Evolutionary conservation across 1,139 yeast genomes (phyloP), one percentile per base, ranked within the genome.

Genomic region (Eremothecium coryli): DNA sequence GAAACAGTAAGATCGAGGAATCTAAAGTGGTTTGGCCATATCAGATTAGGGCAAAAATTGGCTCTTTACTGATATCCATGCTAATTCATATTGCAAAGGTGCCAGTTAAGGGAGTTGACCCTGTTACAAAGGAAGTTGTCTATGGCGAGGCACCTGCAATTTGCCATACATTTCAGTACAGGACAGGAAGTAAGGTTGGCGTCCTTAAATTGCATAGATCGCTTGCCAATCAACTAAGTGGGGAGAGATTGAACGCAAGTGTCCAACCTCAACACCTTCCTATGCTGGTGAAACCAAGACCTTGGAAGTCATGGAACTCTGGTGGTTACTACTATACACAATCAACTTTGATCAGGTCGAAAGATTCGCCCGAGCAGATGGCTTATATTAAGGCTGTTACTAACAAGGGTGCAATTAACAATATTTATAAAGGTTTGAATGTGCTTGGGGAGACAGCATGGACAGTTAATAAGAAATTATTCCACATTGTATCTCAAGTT

Each of bases 241-340:
- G 80, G 2, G 88, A 80, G 41, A 68, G 75, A 15, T 60, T 77
- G 29, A 68, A 73, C 9, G 77, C 80, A 37, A 68, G 80, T 2
- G 73, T 88, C 5, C 90, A 81, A 49, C 95, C 97, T 0, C 97
- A 90, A 58, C 68, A 73, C 43, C 66, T 93, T 39, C 99, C 99
- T 10, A 93, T 93, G 98, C 65, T 93, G 40, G 82, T 82, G 7
- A 73, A 76, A 41, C 98, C 98, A 15, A 67, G 77, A 38, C 86
- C 86, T 4, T 90, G 99, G 98, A 70, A 74, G 1, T 65, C 76
- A 7, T 76, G 77, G 69, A 76, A 77, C 49, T 72, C 73, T 36
- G 98, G 98, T 42, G 97, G 96, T 0, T 85, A 84, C 52, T 65
- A 73, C 39, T 80, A 76, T 50, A 68, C 82, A 7, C 73, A 71